Base-by-base conservation (phyloP, 805 yeast species). In the Suhomyces kilbournensis region DNA sequence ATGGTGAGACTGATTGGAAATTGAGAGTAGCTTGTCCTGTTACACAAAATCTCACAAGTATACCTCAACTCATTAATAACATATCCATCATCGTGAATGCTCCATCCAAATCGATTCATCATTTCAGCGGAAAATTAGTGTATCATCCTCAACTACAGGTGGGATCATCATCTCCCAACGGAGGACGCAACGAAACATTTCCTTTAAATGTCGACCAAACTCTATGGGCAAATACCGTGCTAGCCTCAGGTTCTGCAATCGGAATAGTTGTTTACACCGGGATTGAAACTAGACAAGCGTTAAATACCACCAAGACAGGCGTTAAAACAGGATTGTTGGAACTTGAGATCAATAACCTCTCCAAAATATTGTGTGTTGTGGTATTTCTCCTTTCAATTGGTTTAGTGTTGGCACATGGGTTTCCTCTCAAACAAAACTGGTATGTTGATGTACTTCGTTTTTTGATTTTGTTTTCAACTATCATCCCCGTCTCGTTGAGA, bases 1-100 rank as follows among this genome's bases (percentile, higher is more conserved):
- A 94, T 69, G 99, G 99, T 65, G 99, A 94, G 69, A 94, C 99
- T 5, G 99, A 94, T 71, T 94, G 99, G 99, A 94, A 94, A 67
- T 75, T 94, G 51, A 77, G 99, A 61, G 72, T 89, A 38, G 94
- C 97, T 0, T 79, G 85, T 46, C 78, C 84, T 10, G 62, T 84
- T 26, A 89, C 97, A 0, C 98, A 93, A 65, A 68, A 68, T 34
- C 59, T 82, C 43, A 47, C 59, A 2, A 68, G 81, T 10, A 70
- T 79, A n/a, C 73, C 75, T 47, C 82, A 80, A 46, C 64, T 88
- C 48, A 75, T 75, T 30, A 78, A 80, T 52, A 77, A 84, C 44
- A 57, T 72, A 14, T 67, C 75, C 20, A 74, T 77, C 45, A 77
- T 91, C n/a, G 90, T 90, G 6, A 81, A 85, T n/a, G 80, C 86